Evolutionary conservation across 2,329 filamentous ascomycete genomes (phyloP).

Genomic region (Alternaria angustiovoidea): DNA sequence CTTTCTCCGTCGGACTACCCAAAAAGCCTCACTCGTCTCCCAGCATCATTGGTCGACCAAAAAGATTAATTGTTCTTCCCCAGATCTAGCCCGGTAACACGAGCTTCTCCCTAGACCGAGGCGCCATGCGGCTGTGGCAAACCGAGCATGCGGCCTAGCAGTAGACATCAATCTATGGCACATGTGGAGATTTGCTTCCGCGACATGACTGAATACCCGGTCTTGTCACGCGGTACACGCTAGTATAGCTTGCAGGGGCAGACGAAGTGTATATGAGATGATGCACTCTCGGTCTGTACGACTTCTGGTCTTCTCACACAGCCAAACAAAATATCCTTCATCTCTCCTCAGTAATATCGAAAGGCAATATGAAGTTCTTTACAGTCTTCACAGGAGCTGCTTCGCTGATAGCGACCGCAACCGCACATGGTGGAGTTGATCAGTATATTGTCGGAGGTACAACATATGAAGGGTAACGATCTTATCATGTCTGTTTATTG

Average conservation of each 20-base stretch:
- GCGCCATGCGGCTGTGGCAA: constrained; percentile 9
- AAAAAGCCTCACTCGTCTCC: constrained; percentile 5
- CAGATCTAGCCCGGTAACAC: constrained; percentile 19
- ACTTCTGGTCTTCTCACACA: background rate
- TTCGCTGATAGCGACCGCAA: constrained; percentile 31
- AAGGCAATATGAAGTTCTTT: constrained; percentile 33
- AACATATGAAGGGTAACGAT: constrained; percentile 33
- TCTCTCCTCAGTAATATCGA: background rate
- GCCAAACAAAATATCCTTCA: constrained; percentile 2
- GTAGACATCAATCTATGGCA: background rate
- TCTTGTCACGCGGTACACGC: constrained; percentile 12
- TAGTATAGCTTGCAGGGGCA: background rate
- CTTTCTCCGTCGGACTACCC: constrained; percentile 28
- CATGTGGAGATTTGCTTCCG: constrained; percentile 7
- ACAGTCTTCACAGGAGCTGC: constrained; percentile 25
- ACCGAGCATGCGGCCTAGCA: constrained; percentile 16
- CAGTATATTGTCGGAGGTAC: constrained; percentile 35
- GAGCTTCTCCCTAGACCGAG: constrained; percentile 25
- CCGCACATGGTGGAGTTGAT: constrained; percentile 41
- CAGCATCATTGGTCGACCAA: constrained; percentile 4
- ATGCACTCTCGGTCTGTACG: background rate
- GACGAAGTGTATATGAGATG: constrained; percentile 16
- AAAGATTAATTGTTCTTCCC: constrained; percentile 6
- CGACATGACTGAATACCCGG: constrained; percentile 18
- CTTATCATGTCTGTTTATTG: background rate